Conservation (phyloP, 192 early-diverging fungal species). For the Coemansia asiatica region DNA sequence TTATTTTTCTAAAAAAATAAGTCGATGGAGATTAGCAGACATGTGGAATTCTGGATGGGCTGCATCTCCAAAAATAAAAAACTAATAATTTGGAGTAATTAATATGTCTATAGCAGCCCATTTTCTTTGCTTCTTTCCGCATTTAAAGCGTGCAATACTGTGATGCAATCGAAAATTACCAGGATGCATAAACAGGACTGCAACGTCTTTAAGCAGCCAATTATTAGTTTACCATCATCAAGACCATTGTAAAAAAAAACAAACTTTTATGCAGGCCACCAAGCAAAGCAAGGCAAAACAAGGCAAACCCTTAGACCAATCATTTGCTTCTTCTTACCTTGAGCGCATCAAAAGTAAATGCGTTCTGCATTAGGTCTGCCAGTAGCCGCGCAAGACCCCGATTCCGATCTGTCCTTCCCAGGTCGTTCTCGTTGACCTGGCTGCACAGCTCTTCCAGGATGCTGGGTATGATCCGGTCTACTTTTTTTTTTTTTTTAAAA, state of each 20-base stretch:
- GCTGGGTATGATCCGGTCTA: slow-evolving; percentile 65
- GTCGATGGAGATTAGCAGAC: background rate
- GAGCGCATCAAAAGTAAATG: slow-evolving; percentile 87
- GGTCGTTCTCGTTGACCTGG: slow-evolving; percentile 47
- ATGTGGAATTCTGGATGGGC: background rate
- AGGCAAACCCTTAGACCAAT: background rate
- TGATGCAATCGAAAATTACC: background rate
- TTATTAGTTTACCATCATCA: background rate
- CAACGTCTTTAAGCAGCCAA: no score
- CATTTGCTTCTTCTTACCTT: slow-evolving; percentile 62
- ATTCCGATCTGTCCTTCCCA: slow-evolving; percentile 44
- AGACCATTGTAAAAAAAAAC: background rate
- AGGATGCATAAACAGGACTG: background rate
- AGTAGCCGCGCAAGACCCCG: slow-evolving; percentile 80
- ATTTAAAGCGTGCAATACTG: background rate
- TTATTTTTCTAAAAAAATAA: background rate
- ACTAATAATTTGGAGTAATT: background rate
- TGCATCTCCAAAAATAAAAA: background rate
- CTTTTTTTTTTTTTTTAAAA: no score
- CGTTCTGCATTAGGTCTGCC: slow-evolving; percentile 84
- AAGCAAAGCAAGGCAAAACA: no score
- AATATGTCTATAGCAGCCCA: background rate
- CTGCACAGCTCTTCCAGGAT: slow-evolving; percentile 68
- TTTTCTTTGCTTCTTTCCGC: background rate
- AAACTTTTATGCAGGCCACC: background rate